Percentiles rank a stretch among this genome's conserved stretches.
Evolutionary conservation across 495 filamentous ascomycete species (phyloP).

Genomic region (Glutinoglossum americanum): DNA sequence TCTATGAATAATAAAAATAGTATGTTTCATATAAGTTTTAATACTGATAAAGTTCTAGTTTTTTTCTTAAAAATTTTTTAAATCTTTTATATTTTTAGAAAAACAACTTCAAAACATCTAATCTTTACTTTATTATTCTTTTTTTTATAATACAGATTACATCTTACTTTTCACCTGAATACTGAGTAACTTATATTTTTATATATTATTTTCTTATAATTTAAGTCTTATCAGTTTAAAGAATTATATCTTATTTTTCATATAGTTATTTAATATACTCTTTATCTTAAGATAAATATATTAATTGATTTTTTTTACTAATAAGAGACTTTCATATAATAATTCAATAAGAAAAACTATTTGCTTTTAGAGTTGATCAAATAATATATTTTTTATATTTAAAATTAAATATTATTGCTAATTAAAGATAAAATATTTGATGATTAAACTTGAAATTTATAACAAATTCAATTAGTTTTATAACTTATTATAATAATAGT

Average conservation of each 20-base stretch:
- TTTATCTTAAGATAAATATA: background rate
- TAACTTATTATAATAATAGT: background rate
- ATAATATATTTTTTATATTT: background rate
- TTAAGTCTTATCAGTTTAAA: conserved; percentile 2
- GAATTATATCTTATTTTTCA: conserved; percentile 1
- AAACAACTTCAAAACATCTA: conserved; percentile 15
- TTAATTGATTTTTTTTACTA: background rate
- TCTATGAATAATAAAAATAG: too few species aligned
- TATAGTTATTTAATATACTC: background rate
- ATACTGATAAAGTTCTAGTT: conserved; percentile 5
- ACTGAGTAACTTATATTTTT: conserved; percentile 8
- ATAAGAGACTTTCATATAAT: background rate
- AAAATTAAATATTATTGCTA: background rate
- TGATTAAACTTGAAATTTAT: background rate
- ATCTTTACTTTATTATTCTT: conserved; percentile 6
- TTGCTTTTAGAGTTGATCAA: background rate
- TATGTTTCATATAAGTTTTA: too few species aligned
- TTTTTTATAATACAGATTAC: conserved; percentile 10
- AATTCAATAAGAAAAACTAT: background rate
- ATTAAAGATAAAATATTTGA: background rate
- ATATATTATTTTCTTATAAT: conserved; percentile 3
- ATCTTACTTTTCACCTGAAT: conserved; percentile 8
- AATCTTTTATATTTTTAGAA: conserved; percentile 6
- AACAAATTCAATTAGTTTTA: conserved; percentile 1
- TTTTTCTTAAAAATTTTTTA: conserved; percentile 12